Conservation (phyloP, 371 early-diverging fungal genomes). For the Syncephalastrum contaminatum region DNA sequence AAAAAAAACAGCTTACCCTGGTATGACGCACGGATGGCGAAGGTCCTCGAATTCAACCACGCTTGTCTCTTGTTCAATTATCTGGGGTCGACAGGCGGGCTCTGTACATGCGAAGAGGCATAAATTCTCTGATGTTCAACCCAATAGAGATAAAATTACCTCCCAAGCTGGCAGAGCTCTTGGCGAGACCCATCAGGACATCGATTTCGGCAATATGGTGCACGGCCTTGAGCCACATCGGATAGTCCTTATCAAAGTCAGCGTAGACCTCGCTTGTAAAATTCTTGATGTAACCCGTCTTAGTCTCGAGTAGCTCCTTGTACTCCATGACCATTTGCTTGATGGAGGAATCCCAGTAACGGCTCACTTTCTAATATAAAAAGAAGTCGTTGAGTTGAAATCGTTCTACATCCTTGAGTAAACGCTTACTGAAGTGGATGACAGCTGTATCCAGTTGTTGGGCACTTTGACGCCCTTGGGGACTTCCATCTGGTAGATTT, state of each 20-base stretch:
- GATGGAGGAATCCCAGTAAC: constrained; percentile 85
- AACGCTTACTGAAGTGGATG: constrained; percentile 68
- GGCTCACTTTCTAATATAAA: constrained; percentile 61
- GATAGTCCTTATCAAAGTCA: constrained; percentile 78
- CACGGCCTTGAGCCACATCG: constrained; percentile 71
- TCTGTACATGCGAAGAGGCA: constrained; percentile 23
- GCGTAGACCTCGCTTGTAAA: constrained; percentile 72
- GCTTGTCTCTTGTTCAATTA: constrained; percentile 57
- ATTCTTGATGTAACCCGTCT: constrained; percentile 63
- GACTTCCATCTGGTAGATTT: constrained; percentile 93
- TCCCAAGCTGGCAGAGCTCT: constrained; percentile 70
- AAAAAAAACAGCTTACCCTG: constrained; percentile 47
- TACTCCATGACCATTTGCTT: constrained; percentile 67
- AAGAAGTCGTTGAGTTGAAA: background rate
- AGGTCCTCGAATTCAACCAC: constrained; percentile 78
- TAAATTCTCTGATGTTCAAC: background rate
- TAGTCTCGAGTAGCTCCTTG: constrained; percentile 85
- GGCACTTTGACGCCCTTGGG: constrained; percentile 81
- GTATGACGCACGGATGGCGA: constrained; percentile 84
- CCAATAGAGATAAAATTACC: constrained; percentile 27
- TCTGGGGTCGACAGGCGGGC: constrained; percentile 80
- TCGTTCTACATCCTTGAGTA: background rate
- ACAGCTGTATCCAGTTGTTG: constrained; percentile 72
- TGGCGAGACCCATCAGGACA: constrained; percentile 82
- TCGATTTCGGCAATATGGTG: constrained; percentile 86